Evolutionary conservation across 179 eudicot genomes (phyloP).

Genomic region (Silene noctiflora): DNA sequence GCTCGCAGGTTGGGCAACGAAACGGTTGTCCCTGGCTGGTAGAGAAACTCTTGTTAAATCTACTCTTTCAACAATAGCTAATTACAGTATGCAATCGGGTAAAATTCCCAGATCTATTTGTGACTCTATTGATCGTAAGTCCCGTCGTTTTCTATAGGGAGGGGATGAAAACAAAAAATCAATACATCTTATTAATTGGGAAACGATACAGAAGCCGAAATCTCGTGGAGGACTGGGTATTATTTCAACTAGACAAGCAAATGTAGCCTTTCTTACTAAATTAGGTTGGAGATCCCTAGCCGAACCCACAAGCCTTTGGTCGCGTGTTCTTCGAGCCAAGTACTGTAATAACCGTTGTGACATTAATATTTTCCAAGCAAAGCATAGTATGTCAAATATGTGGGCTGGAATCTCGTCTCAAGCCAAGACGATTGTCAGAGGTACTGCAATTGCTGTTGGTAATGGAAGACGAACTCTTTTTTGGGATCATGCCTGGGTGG

Average conservation of each 20-base stretch:
- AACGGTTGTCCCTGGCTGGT: neutral
- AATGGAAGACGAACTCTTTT: too few species aligned
- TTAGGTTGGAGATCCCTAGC: too few species aligned
- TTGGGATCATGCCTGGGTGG: too few species aligned
- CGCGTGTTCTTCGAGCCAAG: too few species aligned
- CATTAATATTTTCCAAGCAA: too few species aligned
- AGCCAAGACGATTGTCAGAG: too few species aligned
- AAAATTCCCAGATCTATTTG: neutral
- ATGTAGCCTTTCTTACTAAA: too few species aligned
- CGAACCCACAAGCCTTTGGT: too few species aligned
- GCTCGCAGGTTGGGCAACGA: neutral
- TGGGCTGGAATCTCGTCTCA: too few species aligned
- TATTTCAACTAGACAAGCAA: neutral
- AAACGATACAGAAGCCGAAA: neutral
- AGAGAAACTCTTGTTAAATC: neutral
- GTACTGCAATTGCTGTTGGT: too few species aligned
- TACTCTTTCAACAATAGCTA: neutral
- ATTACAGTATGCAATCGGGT: neutral
- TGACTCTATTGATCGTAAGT: neutral
- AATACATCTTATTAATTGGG: neutral
- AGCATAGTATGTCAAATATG: too few species aligned
- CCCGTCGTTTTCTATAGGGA: neutral
- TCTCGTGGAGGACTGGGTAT: neutral
- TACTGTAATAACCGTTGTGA: too few species aligned
- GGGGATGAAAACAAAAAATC: neutral